Conservation (phyloP, 2,329 filamentous ascomycete species). For the Penicillium glabrum region DNA sequence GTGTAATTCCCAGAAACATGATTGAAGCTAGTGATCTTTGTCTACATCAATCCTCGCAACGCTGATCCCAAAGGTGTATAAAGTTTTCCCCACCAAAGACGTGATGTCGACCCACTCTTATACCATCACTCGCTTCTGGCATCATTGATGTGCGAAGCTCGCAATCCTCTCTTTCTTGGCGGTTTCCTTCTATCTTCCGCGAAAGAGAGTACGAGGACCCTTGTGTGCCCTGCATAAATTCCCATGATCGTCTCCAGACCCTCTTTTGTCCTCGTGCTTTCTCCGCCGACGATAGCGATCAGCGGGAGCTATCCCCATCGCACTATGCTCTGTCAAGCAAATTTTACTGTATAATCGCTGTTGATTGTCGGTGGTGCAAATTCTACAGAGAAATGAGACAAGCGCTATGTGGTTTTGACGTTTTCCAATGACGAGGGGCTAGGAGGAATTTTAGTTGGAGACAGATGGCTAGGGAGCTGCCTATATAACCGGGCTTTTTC, state of each 20-base stretch:
- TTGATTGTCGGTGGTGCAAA: slow-evolving; percentile 14
- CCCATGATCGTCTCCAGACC: slow-evolving; percentile 6
- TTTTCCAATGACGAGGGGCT: not conserved
- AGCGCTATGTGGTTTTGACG: slow-evolving; percentile 1
- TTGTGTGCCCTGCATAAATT: not conserved
- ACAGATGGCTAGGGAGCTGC: not conserved
- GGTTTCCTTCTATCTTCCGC: not conserved
- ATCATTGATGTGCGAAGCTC: slow-evolving; percentile 17
- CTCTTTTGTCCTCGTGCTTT: not conserved
- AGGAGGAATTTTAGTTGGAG: not conserved
- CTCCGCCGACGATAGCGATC: slow-evolving; percentile 2
- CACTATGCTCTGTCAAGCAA: slow-evolving; percentile 5
- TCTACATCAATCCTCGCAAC: not conserved
- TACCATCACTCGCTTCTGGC: slow-evolving; percentile 11
- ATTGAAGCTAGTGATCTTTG: no score
- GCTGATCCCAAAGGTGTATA: not conserved
- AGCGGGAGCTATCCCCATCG: not conserved
- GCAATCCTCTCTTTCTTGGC: slow-evolving; percentile 7
- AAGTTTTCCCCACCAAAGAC: slow-evolving; percentile 8
- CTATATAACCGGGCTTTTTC: slow-evolving; percentile 2
- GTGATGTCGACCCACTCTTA: slow-evolving; percentile 20
- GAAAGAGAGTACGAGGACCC: slow-evolving; percentile 1
- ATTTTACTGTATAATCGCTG: slow-evolving; percentile 6
- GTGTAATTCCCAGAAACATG: no score
- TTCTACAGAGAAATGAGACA: slow-evolving; percentile 21